Evolutionary conservation across 441 rosid genomes (phyloP).

Genomic region (Arabidopsis hybrid): DNA sequence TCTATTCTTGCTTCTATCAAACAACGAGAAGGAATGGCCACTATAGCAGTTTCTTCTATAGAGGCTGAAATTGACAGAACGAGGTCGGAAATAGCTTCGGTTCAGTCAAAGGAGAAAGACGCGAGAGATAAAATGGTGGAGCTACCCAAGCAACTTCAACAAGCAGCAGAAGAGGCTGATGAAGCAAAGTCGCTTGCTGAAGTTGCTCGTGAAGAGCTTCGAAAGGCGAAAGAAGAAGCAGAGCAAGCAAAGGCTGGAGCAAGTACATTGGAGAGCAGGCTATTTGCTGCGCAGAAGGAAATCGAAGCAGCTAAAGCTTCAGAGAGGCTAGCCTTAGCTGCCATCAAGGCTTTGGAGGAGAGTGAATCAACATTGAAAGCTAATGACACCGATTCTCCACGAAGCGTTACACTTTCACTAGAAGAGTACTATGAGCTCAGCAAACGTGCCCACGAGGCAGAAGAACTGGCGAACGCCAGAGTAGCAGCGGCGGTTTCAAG

Average conservation of each 20-base stretch:
- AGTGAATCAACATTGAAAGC: constrained; percentile 66
- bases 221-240: constrained; percentile 77
- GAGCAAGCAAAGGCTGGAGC: constrained; percentile 88
- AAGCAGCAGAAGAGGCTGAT: constrained; percentile 84
- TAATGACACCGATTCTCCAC: constrained; percentile 48
- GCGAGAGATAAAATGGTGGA: constrained; percentile 67
- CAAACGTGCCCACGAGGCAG: constrained; percentile 83
- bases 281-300: constrained; percentile 85
- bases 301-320: constrained; percentile 92
- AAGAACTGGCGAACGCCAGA: constrained; percentile 74
- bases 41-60: constrained; percentile 77
- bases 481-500: constrained; percentile 75
- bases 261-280: constrained; percentile 76
- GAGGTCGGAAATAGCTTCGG: constrained; percentile 62
- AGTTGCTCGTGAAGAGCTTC: constrained; percentile 76
- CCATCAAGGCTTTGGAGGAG: constrained; percentile 85
- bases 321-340: constrained; percentile 79
- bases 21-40: constrained; percentile 94
- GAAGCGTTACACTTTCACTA: constrained; percentile 74
- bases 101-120: constrained; percentile 82
- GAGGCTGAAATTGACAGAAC: constrained; percentile 79
- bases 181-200: constrained; percentile 72
- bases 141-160: constrained; percentile 81
- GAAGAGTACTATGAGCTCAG: constrained; percentile 93
- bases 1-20: constrained; percentile 58